phyloP scores from a whole-genome alignment of 441 rosid species.

The Euphorbia schlechtendalii region DNA sequence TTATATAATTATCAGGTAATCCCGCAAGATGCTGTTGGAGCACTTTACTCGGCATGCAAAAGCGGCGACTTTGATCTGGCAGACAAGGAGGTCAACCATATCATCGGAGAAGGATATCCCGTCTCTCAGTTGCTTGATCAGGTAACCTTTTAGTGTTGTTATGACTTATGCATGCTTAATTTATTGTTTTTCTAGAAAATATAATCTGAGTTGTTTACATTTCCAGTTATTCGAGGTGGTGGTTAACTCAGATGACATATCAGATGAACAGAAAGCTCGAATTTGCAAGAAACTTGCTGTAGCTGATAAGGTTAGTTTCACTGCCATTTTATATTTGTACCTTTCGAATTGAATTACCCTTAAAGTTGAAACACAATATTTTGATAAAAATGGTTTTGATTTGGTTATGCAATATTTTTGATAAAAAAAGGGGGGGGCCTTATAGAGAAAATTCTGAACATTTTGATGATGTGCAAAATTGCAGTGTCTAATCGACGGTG shows the following conservation, averaged over 20 bases:
- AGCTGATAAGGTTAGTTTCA: conserved; percentile 69
- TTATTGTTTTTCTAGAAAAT: conserved; percentile 5
- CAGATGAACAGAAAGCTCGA: conserved; percentile 88
- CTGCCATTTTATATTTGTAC: conserved; percentile 1
- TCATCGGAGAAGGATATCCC: conserved; percentile 88
- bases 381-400: too few relatives aligned
- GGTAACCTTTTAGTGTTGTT: conserved; percentile 38
- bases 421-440: too few relatives aligned
- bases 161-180: not conserved
- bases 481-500: conserved; percentile 90
- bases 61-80: conserved; percentile 89
- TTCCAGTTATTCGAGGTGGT: conserved; percentile 66
- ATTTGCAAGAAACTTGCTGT: conserved; percentile 70
- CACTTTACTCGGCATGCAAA: conserved; percentile 64
- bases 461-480: conserved; percentile 9
- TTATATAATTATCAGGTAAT: conserved; percentile 51
- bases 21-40: conserved; percentile 53
- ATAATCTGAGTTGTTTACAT: conserved; percentile 15
- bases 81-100: conserved; percentile 69
- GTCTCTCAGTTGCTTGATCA: conserved; percentile 83
- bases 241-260: conserved; percentile 61
- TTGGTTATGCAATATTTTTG: too few relatives aligned
- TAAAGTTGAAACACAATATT: not conserved
- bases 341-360: not conserved
- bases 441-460: too few relatives aligned